Percentiles rank a stretch among this genome's conserved stretches.
Conservation (phyloP, 2,329 filamentous ascomycete species). For the Trichoderma harzianum region DNA sequence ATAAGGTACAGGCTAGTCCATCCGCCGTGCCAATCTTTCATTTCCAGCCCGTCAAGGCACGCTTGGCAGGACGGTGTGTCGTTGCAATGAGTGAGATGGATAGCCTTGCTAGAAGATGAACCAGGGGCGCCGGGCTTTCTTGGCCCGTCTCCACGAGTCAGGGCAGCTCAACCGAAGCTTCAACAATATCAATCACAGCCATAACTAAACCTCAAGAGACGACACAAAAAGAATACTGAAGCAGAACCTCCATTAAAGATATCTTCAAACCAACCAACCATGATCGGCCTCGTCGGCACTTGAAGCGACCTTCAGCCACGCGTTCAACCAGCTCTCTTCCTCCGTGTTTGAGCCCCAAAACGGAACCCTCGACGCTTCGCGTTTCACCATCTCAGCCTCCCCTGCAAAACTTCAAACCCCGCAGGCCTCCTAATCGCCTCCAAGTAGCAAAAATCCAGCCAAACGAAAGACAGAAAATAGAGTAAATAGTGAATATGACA, state of each 20-base stretch:
- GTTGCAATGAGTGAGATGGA: background rate
- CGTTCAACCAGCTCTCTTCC: background rate
- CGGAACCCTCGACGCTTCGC: conserved; percentile 1
- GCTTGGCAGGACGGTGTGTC: background rate
- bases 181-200: background rate
- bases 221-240: background rate
- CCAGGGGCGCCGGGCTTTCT: background rate
- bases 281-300: background rate
- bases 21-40: background rate
- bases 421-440: background rate
- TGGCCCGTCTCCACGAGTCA: background rate
- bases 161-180: background rate
- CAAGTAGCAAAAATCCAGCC: background rate
- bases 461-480: background rate
- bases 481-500: background rate
- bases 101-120: background rate
- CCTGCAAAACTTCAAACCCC: conserved; percentile 9
- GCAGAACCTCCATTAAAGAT: background rate
- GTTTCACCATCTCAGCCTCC: conserved; percentile 13
- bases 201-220: background rate
- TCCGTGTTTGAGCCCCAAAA: conserved; percentile 4
- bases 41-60: background rate
- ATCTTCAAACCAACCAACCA: background rate
- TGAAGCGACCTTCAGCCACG: background rate
- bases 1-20: background rate